Evolutionary conservation across 2,329 filamentous ascomycete species (phyloP).

Genomic region (Aspergillus sergii): DNA sequence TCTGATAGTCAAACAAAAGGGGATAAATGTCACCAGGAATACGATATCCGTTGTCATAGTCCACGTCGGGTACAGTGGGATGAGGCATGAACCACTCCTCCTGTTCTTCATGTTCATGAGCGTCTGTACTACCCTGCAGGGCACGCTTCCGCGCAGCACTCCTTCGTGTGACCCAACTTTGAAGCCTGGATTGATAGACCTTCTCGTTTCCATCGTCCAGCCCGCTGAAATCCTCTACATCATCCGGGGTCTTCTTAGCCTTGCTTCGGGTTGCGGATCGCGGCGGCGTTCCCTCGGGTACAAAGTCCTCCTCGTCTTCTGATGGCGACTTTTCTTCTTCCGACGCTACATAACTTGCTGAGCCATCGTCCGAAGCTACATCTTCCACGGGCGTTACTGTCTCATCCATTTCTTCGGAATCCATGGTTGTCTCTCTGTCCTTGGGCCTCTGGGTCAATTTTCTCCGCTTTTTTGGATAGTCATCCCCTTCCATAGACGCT

Average conservation of each 20-base stretch:
- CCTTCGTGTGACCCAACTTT: conserved; percentile 71
- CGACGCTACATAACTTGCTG: conserved; percentile 36
- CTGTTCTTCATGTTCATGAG: conserved; percentile 43
- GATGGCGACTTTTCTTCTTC: conserved; percentile 31
- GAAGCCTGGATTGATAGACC: conserved; percentile 74
- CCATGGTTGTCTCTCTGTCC: not conserved
- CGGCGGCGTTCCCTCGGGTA: conserved; percentile 32
- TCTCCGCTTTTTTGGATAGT: conserved; percentile 37
- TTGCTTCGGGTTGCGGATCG: conserved; percentile 21
- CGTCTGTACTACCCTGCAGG: conserved; percentile 37
- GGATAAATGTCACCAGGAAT: conserved; percentile 92
- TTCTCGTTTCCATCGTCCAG: conserved; percentile 89
- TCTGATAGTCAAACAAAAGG: conserved; percentile 93
- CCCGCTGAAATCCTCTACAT: conserved; percentile 60
- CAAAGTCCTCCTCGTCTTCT: conserved; percentile 40
- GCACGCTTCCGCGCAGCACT: conserved; percentile 59
- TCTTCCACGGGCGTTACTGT: conserved; percentile 13
- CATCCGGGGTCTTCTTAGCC: conserved; percentile 34
- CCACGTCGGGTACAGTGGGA: conserved; percentile 75
- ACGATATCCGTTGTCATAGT: conserved; percentile 73
- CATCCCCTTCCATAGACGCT: conserved; percentile 28
- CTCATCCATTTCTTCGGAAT: conserved; percentile 11
- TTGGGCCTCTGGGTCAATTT: conserved; percentile 27
- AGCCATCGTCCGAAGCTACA: conserved; percentile 34
- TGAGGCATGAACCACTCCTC: conserved; percentile 83